Evolutionary conservation across 2,329 filamentous ascomycete species (phyloP).

Genomic region (Xylaria polymorpha): DNA sequence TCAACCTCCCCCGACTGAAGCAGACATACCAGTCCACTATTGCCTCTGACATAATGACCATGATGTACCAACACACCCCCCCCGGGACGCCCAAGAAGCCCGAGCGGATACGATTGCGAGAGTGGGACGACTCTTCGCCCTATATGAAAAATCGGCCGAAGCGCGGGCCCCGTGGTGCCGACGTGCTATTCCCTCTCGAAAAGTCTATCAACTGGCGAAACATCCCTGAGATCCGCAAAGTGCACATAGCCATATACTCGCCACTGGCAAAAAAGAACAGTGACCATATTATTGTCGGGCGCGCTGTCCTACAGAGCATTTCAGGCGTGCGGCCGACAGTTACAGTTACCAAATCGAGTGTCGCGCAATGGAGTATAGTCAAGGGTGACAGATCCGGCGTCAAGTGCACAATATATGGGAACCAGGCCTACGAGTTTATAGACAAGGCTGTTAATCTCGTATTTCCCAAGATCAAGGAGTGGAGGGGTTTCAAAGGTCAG

Average conservation of each 20-base stretch:
- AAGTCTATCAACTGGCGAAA: constrained; percentile 82
- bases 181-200: constrained; percentile 77
- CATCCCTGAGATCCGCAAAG: constrained; percentile 81
- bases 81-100: constrained; percentile 72
- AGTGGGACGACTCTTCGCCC: constrained; percentile 90
- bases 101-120: constrained; percentile 75
- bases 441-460: constrained; percentile 92
- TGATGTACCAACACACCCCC: constrained; percentile 87
- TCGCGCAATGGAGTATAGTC: constrained; percentile 79
- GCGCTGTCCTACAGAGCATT: constrained; percentile 86
- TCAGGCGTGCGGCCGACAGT: constrained; percentile 79
- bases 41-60: constrained; percentile 85
- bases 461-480: constrained; percentile 95
- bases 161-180: constrained; percentile 83
- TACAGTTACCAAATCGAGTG: constrained; percentile 75
- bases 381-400: constrained; percentile 78
- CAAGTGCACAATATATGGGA: constrained; percentile 81
- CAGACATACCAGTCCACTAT: constrained; percentile 92
- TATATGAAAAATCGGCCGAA: constrained; percentile 93
- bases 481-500: constrained; percentile 72
- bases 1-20: constrained; percentile 85
- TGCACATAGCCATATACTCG: constrained; percentile 83
- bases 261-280: constrained; percentile 77
- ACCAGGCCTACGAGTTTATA: constrained; percentile 89
- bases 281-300: constrained; percentile 81